phyloP scores from a whole-genome alignment of 306 rosid species.

The Albizia julibrissin region DNA sequence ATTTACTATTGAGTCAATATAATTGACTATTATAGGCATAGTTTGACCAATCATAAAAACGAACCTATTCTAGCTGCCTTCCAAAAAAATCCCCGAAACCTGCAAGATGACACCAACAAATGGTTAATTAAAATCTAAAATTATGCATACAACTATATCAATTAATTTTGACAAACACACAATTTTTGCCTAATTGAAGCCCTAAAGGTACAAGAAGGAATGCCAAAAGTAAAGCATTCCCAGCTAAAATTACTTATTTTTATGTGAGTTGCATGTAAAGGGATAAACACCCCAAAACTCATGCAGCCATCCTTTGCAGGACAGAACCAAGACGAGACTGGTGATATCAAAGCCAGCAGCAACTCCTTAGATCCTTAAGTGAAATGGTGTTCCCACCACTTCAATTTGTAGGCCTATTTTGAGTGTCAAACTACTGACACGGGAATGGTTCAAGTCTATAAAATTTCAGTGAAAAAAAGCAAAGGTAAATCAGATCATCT shows the following conservation, averaged over 20 bases:
- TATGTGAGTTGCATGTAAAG: neutral
- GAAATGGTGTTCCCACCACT: neutral
- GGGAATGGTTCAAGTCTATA: neutral
- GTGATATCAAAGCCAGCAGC: neutral
- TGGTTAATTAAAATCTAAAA: neutral
- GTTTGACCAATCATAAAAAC: slow-evolving; percentile 15
- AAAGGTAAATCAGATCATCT: neutral
- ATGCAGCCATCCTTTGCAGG: neutral
- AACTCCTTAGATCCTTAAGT: neutral
- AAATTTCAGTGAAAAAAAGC: neutral
- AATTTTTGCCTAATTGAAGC: neutral
- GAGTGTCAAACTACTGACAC: neutral
- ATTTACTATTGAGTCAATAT: neutral
- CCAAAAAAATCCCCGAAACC: slow-evolving; percentile 73
- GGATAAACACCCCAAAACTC: neutral
- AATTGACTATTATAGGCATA: neutral
- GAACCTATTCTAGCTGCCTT: slow-evolving; percentile 73
- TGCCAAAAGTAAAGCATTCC: neutral
- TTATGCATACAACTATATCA: neutral
- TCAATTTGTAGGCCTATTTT: neutral
- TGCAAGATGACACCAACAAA: slow-evolving; percentile 31
- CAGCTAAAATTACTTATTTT: neutral
- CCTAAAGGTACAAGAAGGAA: neutral
- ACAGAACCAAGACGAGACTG: neutral
- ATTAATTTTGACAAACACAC: neutral